phyloP scores from a whole-genome alignment of 306 rosid species.

The Canavalia ensiformis region DNA sequence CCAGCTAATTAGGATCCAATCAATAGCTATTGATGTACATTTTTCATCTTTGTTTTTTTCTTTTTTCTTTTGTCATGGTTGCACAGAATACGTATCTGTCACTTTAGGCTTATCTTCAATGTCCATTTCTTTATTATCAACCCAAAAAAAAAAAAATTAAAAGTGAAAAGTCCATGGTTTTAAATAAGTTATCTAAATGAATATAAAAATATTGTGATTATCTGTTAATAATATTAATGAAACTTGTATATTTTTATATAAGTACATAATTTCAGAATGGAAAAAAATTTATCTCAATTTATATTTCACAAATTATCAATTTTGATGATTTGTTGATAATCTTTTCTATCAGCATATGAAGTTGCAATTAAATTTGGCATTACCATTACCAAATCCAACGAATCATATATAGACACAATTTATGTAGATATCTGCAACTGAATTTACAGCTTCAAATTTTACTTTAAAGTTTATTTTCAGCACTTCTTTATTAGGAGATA shows the following conservation, averaged over 20 bases:
- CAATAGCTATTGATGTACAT: not conserved
- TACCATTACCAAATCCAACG: not conserved
- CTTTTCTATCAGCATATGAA: not conserved
- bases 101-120: not conserved
- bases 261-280: not conserved
- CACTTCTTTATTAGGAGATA: not conserved
- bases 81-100: not conserved
- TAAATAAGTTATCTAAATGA: not conserved
- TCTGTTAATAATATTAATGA: not conserved
- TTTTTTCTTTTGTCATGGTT: not conserved
- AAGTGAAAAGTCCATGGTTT: not conserved
- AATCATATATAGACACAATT: no score
- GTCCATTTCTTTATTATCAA: no score
- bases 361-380: not conserved
- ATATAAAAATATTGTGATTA: no score
- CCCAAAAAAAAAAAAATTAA: no score
- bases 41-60: not conserved
- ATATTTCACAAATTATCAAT: no score
- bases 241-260: not conserved
- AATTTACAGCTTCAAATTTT: not conserved
- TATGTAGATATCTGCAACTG: no score
- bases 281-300: not conserved
- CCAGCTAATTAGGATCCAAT: slow-evolving; percentile 33
- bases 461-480: not conserved
- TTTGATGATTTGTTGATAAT: no score